Evolutionary conservation across 1,284 basidiomycete species (phyloP), one percentile per base, ranked within the genome.

Genomic region (Puccinia polysora): DNA sequence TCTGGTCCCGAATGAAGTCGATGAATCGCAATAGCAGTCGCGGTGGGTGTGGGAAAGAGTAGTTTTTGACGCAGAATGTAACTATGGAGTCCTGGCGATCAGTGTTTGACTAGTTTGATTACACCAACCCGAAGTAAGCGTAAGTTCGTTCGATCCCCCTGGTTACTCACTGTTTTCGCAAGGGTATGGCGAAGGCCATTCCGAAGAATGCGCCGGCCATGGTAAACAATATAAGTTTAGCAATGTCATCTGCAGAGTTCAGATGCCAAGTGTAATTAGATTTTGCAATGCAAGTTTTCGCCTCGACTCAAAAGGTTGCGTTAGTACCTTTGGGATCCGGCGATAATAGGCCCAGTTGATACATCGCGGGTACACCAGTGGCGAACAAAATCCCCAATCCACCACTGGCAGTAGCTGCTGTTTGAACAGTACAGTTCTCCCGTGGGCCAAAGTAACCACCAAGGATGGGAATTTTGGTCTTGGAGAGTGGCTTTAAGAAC

Each of bases 51-150:
- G 1, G 86, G 87, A 82, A 88, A 88, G 40, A 85, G 85, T 34
- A 87, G 80, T 77, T 87, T 87, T 78, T 86, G 85, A 78, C 85
- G 84, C 65, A 88, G 81, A 75, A 88, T 86, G 79, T 85, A 88
- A 79, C 78, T 70, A 30, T 52, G 36, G 55, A 10, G 45, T 34
- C 20, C 23, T 45, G n/a, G 34, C 28, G 36, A 60, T 20, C 25
- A 38, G 1, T 12, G 20, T 43, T 40, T 60, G 12, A 36, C 14
- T 38, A 34, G 36, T 38, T 15, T 14, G 12, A 14, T 53, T 12
- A 12, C 12, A 12, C 58, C n/a, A n/a, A 43, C 34, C 18, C 12
- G 20, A 2, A 34, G 32, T 40, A 20, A 23, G n/a, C 30, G 7
- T 23, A 36, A 28, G 20, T 18, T 43, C 28, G 5, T 43, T 45